Percentiles rank a stretch among this genome's conserved stretches.
phyloP scores from a whole-genome alignment of 2,329 filamentous ascomycete genomes.

The Colletotrichum ledebouriae region DNA sequence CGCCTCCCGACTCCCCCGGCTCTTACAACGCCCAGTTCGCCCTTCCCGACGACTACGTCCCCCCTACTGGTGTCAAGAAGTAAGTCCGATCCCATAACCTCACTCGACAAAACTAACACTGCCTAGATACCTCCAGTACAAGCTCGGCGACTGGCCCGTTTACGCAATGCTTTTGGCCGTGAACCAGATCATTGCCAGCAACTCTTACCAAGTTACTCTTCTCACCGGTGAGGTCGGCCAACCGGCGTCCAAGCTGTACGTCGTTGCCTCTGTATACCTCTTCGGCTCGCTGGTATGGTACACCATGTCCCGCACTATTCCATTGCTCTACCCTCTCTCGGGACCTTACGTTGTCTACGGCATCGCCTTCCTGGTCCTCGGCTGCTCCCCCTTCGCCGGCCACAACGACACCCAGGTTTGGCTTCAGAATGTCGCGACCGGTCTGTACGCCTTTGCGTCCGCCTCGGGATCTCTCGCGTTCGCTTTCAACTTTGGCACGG shows the following conservation, averaged over 20 bases:
- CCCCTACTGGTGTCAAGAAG: slow-evolving; percentile 68
- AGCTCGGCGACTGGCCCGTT: slow-evolving; percentile 73
- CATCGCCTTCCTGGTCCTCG: slow-evolving; percentile 72
- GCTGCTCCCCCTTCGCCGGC: slow-evolving; percentile 67
- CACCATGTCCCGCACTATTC: slow-evolving; percentile 69
- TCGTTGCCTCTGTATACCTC: slow-evolving; percentile 71
- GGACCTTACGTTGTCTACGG: slow-evolving; percentile 74
- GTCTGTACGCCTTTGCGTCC: slow-evolving; percentile 72
- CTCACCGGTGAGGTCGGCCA: slow-evolving; percentile 74
- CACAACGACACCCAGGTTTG: slow-evolving; percentile 54
- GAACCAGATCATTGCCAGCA: slow-evolving; percentile 74
- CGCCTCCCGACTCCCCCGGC: slow-evolving; percentile 46
- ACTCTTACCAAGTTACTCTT: slow-evolving; percentile 78
- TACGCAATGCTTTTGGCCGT: slow-evolving; percentile 73
- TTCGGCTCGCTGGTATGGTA: slow-evolving; percentile 72
- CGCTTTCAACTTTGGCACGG: slow-evolving; percentile 75
- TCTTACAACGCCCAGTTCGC: slow-evolving; percentile 65
- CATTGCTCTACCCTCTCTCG: slow-evolving; percentile 69
- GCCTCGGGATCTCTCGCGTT: slow-evolving; percentile 75
- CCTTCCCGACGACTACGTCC: slow-evolving; percentile 67
- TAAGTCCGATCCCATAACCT: slow-evolving; percentile 44
- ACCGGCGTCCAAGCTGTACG: slow-evolving; percentile 70
- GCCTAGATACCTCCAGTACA: slow-evolving; percentile 58
- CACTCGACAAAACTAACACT: not conserved
- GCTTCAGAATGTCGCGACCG: slow-evolving; percentile 73